Percentiles rank a stretch among this genome's conserved stretches.
These are phyloP conservation scores for Clohesyomyces aquaticus DNA, from an alignment of 495 filamentous ascomycete genomes.

Conservation along the genomic window DNA sequence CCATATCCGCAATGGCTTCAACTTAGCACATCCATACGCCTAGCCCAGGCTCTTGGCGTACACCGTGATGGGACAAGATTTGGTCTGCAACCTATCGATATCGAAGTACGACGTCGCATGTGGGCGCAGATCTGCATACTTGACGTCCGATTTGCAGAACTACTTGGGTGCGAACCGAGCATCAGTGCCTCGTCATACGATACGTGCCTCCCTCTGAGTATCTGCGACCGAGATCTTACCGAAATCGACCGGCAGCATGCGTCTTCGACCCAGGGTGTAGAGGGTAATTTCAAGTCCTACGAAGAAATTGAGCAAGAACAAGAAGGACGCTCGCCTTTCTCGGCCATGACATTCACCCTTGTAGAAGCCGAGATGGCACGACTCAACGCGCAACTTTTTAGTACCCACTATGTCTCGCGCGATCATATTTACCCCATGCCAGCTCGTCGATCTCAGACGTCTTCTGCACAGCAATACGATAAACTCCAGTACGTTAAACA, in stretches of 20 bases:
- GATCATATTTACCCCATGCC: conserved; percentile 16
- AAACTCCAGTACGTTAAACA: conserved; percentile 1
- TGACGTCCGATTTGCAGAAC: conserved; percentile 29
- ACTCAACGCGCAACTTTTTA: conserved; percentile 14
- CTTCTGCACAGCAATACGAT: not conserved
- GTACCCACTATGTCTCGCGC: conserved; percentile 7
- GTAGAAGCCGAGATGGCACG: conserved; percentile 25
- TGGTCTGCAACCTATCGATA: conserved; percentile 25
- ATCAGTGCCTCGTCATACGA: conserved; percentile 26
- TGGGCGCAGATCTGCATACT: conserved; percentile 38
- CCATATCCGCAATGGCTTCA: conserved; percentile 17
- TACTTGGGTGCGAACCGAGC: conserved; percentile 31
- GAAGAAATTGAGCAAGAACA: conserved; percentile 24
- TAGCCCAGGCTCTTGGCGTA: conserved; percentile 28
- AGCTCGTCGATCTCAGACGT: not conserved
- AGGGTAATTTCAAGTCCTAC: conserved; percentile 11
- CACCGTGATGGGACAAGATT: conserved; percentile 28
- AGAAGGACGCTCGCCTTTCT: conserved; percentile 26
- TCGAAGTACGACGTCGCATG: conserved; percentile 24
- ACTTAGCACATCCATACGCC: conserved; percentile 17
- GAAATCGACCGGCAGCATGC: conserved; percentile 19
- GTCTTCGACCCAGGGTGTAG: not conserved
- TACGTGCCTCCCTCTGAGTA: conserved; percentile 27
- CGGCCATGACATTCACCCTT: conserved; percentile 21
- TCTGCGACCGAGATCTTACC: conserved; percentile 22